Conservation (phyloP, 2,329 filamentous ascomycete species). For the Alternaria triticimaculans region DNA sequence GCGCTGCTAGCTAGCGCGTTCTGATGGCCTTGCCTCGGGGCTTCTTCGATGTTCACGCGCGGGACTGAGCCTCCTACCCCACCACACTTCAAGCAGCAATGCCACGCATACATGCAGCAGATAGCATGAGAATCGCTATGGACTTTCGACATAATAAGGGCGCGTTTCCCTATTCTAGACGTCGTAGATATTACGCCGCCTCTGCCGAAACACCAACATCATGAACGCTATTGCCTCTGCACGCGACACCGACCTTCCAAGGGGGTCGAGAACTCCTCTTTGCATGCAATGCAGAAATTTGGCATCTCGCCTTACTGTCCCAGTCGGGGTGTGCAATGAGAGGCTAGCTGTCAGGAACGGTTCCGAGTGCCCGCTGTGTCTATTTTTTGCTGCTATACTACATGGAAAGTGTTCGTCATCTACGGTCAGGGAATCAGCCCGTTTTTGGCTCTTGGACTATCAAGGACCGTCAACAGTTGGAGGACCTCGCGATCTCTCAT, state of each 20-base stretch:
- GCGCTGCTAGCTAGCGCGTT: background rate
- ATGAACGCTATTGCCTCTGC: background rate
- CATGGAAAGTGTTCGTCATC: background rate
- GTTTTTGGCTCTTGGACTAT: background rate
- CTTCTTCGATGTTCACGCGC: background rate
- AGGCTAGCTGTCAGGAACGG: background rate
- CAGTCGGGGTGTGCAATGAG: background rate
- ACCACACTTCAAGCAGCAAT: background rate
- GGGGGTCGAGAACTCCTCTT: background rate
- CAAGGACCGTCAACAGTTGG: background rate
- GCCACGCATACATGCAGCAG: background rate
- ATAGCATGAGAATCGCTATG: background rate
- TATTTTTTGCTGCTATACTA: background rate
- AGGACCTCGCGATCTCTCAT: background rate
- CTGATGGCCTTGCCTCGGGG: background rate
- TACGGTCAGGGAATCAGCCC: background rate
- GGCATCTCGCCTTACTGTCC: background rate
- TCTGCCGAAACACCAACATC: background rate
- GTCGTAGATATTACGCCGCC: background rate
- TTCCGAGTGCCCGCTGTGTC: background rate
- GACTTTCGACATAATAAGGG: background rate
- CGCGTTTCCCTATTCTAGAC: background rate
- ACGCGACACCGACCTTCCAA: background rate
- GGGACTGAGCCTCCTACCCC: background rate
- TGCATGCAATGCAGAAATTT: background rate